Base-by-base conservation (phyloP, 331 rosid genomes). In the Spiraea crenata region DNA sequence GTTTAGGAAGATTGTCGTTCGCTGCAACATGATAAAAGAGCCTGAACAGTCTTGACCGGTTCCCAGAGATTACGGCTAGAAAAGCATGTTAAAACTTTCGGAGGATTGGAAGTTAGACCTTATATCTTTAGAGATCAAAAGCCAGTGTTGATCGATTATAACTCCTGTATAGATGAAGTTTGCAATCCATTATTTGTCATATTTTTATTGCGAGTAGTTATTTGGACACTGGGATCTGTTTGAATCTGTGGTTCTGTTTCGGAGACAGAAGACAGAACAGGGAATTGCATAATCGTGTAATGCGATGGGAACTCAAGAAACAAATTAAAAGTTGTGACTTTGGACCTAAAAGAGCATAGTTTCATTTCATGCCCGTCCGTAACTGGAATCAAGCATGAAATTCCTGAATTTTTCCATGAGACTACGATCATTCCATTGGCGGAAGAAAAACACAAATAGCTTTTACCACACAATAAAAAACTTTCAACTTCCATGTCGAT, bases 1-100 rank as follows among this genome's bases (percentile, higher is more conserved):
- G 78, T 93, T 91, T 67, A 83, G 80, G 71, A 85, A 82, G 85
- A 89, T 93, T 79, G 88, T 74, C 60, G 80, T 79, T 46, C 92
- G 97, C 13, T 93, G 99, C 83, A 86, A 89, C 81, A 67, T 93
- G 91, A 83, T 87, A 56, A 77, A 84, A 75, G 89, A 41, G 73
- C 37, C 81, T 63, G 76, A 74, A 50, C 74, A 67, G 70, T 72
- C 65, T 38, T 85, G 89, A 86, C 39, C 40, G 46, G 54, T 57
- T 73, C 57, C 16, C 8, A 71, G 71, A 17, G 42, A 38, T 55
- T 52, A 11, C n/a, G n/a, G 35, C 65, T 15, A 4, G 11, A 19
- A 54, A 9, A 19, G 11, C 20, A 4, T 54, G 58, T 19, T 54
- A 25, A 4, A 31, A 57, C 1, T 57, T 31, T 12, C 62, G 40